These are phyloP conservation scores for Stephania yunnanensis DNA, from an alignment of 164 flowering plant genomes.

Conservation along the genomic window DNA sequence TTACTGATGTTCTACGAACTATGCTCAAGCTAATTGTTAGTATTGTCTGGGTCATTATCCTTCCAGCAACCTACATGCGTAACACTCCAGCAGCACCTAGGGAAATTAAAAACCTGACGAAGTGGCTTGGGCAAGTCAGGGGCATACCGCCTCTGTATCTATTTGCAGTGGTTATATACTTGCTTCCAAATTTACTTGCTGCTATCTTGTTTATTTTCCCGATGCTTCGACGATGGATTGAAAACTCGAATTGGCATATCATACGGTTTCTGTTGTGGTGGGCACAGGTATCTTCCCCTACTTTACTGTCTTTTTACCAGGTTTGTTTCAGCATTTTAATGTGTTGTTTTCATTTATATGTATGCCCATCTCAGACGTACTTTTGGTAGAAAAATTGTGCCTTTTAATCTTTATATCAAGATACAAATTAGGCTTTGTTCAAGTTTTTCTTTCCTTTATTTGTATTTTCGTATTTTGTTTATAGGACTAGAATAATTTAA, in stretches of 20 bases:
- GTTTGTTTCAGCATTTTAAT: not conserved
- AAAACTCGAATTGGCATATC: conserved; percentile 91
- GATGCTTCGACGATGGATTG: conserved; percentile 93
- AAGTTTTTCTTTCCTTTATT: too few species aligned
- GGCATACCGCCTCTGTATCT: conserved; percentile 78
- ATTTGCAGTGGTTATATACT: conserved; percentile 64
- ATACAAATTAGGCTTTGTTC: too few species aligned
- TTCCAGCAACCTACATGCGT: conserved; percentile 62
- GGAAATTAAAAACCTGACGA: conserved; percentile 33
- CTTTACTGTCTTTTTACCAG: not conserved
- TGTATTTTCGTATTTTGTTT: too few species aligned
- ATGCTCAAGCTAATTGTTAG: conserved; percentile 72
- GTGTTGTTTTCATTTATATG: too few species aligned
- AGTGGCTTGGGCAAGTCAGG: conserved; percentile 42
- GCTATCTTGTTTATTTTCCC: conserved; percentile 77
- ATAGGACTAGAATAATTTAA: too few species aligned
- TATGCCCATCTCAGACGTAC: not conserved
- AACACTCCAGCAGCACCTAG: conserved; percentile 32
- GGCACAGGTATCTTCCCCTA: conserved; percentile 75
- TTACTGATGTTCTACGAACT: conserved; percentile 73
- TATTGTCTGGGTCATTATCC: conserved; percentile 70
- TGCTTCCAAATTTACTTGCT: conserved; percentile 79
- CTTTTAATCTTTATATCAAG: not conserved
- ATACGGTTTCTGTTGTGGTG: conserved; percentile 90
- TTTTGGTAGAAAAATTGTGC: not conserved